Percentiles rank a stretch among this genome's conserved stretches.
phyloP scores from a whole-genome alignment of 108 stramenopile species.

The Cyclotella baltica region DNA sequence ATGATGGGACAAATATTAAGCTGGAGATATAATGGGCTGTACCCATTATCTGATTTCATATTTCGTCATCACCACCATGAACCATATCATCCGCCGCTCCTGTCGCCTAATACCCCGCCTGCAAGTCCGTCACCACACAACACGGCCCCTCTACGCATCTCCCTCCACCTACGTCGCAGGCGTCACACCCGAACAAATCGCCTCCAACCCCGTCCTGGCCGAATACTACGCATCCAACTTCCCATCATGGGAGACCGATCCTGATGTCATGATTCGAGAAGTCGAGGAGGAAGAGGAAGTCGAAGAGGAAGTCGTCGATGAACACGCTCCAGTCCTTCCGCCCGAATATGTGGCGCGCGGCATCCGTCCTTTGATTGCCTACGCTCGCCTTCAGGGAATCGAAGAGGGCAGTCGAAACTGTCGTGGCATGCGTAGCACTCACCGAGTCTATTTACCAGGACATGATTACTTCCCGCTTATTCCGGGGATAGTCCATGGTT shows the following conservation, averaged over 20 bases:
- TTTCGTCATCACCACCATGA: no score
- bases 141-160: constrained; percentile 25
- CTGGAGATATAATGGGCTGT: no score
- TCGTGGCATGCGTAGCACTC: constrained; percentile 42
- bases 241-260: constrained; percentile 22
- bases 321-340: constrained; percentile 20
- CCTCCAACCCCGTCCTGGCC: constrained; percentile 25
- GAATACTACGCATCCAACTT: constrained; percentile 48
- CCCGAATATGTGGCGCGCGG: constrained; percentile 35
- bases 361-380: constrained; percentile 58
- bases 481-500: constrained; percentile 85
- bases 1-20: no score
- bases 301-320: constrained; percentile 3
- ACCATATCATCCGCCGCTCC: constrained; percentile 13
- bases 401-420: constrained; percentile 57
- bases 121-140: background rate
- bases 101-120: background rate
- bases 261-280: constrained; percentile 10
- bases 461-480: constrained; percentile 49
- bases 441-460: constrained; percentile 4
- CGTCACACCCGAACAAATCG: constrained; percentile 50
- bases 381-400: constrained; percentile 40
- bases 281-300: background rate
- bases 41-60: no score
- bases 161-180: constrained; percentile 45